Evolutionary conservation across 305 asterid species (phyloP).

Genomic region (Euphrasia arctica): DNA sequence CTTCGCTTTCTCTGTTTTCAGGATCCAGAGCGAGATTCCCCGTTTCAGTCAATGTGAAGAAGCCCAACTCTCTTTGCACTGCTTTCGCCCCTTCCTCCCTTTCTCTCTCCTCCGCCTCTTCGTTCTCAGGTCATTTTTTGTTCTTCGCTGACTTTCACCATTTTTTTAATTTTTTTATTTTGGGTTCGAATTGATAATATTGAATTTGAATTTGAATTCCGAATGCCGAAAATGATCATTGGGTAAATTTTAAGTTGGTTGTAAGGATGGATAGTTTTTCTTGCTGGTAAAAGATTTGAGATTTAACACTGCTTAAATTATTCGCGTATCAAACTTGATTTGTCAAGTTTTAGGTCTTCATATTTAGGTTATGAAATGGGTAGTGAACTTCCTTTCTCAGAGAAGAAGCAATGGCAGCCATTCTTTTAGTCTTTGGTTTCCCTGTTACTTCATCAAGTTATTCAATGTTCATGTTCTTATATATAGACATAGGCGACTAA

Average conservation of each 20-base stretch:
- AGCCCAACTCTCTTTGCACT: conserved; percentile 31
- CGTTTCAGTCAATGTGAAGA: conserved; percentile 34
- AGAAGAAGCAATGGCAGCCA: too few relatives aligned
- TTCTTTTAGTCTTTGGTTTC: too few relatives aligned
- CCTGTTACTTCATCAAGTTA: too few relatives aligned
- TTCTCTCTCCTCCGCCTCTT: conserved; percentile 49
- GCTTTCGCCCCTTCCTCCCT: conserved; percentile 40
- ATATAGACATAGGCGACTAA: neutral
- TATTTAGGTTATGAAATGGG: too few relatives aligned
- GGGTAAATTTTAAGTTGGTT: too few relatives aligned
- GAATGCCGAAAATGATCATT: neutral
- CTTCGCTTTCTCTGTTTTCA: conserved; percentile 55
- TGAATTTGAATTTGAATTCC: neutral
- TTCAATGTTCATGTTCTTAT: neutral
- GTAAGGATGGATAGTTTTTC: too few relatives aligned
- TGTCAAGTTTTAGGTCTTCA: too few relatives aligned
- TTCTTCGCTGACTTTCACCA: neutral
- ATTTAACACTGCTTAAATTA: too few relatives aligned
- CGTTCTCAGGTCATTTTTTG: conserved; percentile 29
- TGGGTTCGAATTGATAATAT: too few relatives aligned
- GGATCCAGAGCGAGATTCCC: conserved; percentile 41
- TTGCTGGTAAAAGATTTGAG: too few relatives aligned
- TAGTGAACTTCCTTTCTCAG: too few relatives aligned
- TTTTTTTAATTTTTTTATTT: neutral
- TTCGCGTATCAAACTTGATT: too few relatives aligned